phyloP scores from a whole-genome alignment of 331 rosid genomes.

The Telfairia occidentalis region DNA sequence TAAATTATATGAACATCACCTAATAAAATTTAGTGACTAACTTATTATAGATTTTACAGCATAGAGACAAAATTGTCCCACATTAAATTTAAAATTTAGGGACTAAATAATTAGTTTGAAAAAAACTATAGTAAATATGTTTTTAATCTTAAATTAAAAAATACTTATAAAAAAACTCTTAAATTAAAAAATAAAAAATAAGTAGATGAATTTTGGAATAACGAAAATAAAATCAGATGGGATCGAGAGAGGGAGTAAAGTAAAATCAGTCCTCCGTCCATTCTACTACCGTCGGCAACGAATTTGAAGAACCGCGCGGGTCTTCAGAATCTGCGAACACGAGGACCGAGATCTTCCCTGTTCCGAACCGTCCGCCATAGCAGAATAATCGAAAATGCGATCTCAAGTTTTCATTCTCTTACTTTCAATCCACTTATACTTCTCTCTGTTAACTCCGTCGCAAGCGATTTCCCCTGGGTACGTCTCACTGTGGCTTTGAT shows the following conservation, averaged over 20 bases:
- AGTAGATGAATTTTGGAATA: background rate
- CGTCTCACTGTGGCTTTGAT: slow-evolving; percentile 3
- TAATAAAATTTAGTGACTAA: too few relatives aligned
- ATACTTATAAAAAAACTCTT: background rate
- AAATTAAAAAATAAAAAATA: background rate
- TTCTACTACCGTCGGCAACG: background rate
- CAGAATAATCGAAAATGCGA: slow-evolving; percentile 19
- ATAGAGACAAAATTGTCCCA: too few relatives aligned
- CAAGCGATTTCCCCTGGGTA: slow-evolving; percentile 58
- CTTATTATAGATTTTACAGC: too few relatives aligned
- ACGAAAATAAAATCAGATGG: background rate
- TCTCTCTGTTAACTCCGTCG: slow-evolving; percentile 38
- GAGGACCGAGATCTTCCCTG: slow-evolving; percentile 9
- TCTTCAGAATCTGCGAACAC: slow-evolving; percentile 13
- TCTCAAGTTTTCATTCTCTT: slow-evolving; percentile 33
- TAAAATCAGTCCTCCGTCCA: background rate
- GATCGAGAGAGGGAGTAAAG: background rate
- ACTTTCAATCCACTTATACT: slow-evolving; percentile 35
- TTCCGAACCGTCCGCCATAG: slow-evolving; percentile 13
- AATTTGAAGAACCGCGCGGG: background rate
- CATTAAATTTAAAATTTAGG: too few relatives aligned
- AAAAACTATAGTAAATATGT: too few relatives aligned
- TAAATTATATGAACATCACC: too few relatives aligned
- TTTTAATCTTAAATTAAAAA: too few relatives aligned
- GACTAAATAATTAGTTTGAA: too few relatives aligned